Evolutionary conservation across 257 asterid genomes (phyloP).

Genomic region (Ilex aquifolium): DNA sequence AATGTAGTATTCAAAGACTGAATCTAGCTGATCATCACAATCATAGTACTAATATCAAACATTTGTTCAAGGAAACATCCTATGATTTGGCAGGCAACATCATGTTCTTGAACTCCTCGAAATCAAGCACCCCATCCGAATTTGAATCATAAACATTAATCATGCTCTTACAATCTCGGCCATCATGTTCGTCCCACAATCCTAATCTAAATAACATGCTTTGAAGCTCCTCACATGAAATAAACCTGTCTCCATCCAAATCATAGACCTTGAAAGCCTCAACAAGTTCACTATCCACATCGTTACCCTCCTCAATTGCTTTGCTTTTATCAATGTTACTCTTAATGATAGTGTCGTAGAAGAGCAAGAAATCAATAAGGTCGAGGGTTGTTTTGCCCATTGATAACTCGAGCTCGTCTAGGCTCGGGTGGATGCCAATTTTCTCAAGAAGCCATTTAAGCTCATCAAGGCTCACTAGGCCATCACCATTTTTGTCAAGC

Average conservation of each 20-base stretch:
- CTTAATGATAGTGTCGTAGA: conserved; percentile 18
- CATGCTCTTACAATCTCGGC: conserved; percentile 36
- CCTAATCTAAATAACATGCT: conserved; percentile 25
- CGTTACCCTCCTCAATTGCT: not conserved
- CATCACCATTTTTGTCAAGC: conserved; percentile 44
- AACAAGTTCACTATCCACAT: not conserved
- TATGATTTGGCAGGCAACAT: conserved; percentile 25
- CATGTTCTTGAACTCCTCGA: conserved; percentile 61
- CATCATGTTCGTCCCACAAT: conserved; percentile 22
- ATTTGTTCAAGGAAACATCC: too few relatives aligned
- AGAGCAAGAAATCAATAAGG: conserved; percentile 24
- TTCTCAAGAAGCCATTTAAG: conserved; percentile 2
- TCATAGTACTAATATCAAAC: too few relatives aligned
- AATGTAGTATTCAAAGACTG: too few relatives aligned
- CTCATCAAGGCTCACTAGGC: conserved; percentile 25
- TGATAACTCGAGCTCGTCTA: conserved; percentile 6
- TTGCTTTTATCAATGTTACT: not conserved
- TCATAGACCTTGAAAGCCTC: conserved; percentile 29
- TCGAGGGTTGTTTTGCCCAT: conserved; percentile 22
- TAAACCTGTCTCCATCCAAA: conserved; percentile 30
- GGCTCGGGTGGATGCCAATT: not conserved
- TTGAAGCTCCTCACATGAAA: conserved; percentile 26
- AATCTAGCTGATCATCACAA: too few relatives aligned
- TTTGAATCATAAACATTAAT: conserved; percentile 40
- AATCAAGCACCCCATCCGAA: conserved; percentile 57